Base-by-base conservation (phyloP, 805 yeast genomes). In the Wickerhamiella cacticola region DNA sequence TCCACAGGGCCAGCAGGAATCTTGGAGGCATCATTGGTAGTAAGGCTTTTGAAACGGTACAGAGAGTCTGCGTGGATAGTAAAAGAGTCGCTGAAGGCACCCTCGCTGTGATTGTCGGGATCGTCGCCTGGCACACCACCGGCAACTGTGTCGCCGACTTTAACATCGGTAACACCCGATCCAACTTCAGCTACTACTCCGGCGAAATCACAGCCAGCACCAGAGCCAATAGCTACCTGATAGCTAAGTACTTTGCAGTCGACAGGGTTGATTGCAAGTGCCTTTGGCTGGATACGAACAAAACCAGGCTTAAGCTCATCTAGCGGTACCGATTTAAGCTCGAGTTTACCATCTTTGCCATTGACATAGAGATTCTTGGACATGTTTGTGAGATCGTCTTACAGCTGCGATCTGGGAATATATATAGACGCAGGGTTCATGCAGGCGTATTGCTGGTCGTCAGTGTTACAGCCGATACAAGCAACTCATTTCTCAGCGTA, bases 241-340 rank as follows among this genome's bases (percentile, higher is more conserved):
- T 46, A 59, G 2, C 58, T 67, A 36, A 71, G 58, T 54, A 78
- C 81, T 55, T 79, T 78, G 80, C 80, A 78, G 58, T 81, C 88
- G 4, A 81, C 74, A 39, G 86, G 87, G 56, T 81, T 81, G 31
- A 71, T 68, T 1, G 82, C 84, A 47, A 62, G 71, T 7, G 83
- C 77, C 25, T 62, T 61, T 3, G 75, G 67, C 59, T 75, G 71
- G 48, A 81, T 60, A n/a, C 79, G 61, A 12, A 79, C 56, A 52
- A 59, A 39, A 3, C 47, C 53, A 12, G 38, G 18, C 18, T 22
- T 15, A n/a, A 42, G 22, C 19, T 16, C 23, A 3, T 42, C 46
- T 9, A 42, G 28, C 3, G 46, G 39, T 15, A 42, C 46, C 13
- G 22, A n/a, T 15, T 31, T 42, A 23, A 42, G 31, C 22, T 42